A percentile compares a stretch with the other conserved stretches of the same genome.
Evolutionary conservation across 148 eudicot genomes (phyloP).

Genomic region (Selenicereus undatus): DNA sequence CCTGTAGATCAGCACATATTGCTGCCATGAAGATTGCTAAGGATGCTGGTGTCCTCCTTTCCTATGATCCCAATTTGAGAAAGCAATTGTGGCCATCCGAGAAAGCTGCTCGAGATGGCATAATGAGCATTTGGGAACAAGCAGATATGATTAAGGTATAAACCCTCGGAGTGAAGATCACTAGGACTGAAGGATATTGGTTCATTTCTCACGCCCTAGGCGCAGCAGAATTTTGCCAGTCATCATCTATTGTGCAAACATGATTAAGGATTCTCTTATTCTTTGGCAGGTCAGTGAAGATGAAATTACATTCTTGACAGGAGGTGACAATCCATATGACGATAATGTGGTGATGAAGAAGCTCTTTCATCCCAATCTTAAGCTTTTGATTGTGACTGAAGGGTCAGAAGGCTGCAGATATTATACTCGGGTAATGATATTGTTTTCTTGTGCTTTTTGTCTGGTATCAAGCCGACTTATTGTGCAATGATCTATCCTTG

Average conservation of each 20-base stretch:
- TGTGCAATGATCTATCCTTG: background rate
- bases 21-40: conserved; percentile 78
- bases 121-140: conserved; percentile 85
- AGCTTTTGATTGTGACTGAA: conserved; percentile 78
- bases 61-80: conserved; percentile 41
- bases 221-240: background rate
- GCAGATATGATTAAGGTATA: conserved; percentile 87
- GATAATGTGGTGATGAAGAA: conserved; percentile 69
- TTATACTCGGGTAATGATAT: conserved; percentile 52
- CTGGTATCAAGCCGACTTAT: background rate
- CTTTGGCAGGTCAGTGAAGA: conserved; percentile 77
- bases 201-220: background rate
- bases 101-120: conserved; percentile 66
- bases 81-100: conserved; percentile 84
- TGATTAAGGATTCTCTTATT: background rate
- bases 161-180: background rate
- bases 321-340: conserved; percentile 63
- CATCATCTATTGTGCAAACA: background rate
- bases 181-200: background rate
- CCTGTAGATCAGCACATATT: conserved; percentile 79
- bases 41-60: conserved; percentile 43
- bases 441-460: background rate
- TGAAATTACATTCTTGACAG: conserved; percentile 76
- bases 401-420: conserved; percentile 86
- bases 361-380: conserved; percentile 76